Conservation (phyloP, 1,284 basidiomycete genomes). For the Puccinia coronata region DNA sequence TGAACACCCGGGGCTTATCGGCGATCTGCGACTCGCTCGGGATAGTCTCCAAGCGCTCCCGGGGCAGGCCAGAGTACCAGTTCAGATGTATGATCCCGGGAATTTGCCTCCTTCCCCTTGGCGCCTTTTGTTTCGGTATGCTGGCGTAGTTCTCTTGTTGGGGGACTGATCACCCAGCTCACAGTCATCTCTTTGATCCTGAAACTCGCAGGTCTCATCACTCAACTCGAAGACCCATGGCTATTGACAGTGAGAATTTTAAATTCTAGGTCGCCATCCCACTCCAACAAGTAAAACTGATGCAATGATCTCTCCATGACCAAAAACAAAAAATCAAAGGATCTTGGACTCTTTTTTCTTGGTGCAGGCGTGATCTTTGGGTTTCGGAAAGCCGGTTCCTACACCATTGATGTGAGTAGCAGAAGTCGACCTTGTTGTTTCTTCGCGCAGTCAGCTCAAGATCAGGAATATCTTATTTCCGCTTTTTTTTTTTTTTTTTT, state of each 20-base stretch:
- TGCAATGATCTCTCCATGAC: background rate
- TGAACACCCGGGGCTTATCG: slow-evolving; percentile 18
- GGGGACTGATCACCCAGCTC: too few species aligned
- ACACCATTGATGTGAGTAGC: slow-evolving; percentile 46
- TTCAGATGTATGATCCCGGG: slow-evolving; percentile 44
- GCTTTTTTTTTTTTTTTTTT: background rate
- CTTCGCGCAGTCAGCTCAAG: background rate
- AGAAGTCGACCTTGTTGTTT: background rate
- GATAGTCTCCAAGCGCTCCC: background rate
- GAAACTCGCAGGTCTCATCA: slow-evolving; percentile 7
- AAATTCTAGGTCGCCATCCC: background rate
- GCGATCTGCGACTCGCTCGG: slow-evolving; percentile 24
- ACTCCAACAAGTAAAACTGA: background rate
- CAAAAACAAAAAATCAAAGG: slow-evolving; percentile 4
- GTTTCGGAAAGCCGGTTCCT: slow-evolving; percentile 26
- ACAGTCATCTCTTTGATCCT: background rate
- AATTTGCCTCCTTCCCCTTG: slow-evolving; percentile 21
- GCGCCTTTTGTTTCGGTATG: slow-evolving; percentile 26
- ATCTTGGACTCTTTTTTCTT: slow-evolving; percentile 31
- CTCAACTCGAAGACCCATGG: slow-evolving; percentile 1
- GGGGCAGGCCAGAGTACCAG: slow-evolving; percentile 27
- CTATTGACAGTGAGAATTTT: background rate
- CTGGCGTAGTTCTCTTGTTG: background rate
- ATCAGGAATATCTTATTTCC: background rate
- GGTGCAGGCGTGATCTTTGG: slow-evolving; percentile 31